Conservation (phyloP, 306 rosid genomes). For the Vigna reflexopilosa region DNA sequence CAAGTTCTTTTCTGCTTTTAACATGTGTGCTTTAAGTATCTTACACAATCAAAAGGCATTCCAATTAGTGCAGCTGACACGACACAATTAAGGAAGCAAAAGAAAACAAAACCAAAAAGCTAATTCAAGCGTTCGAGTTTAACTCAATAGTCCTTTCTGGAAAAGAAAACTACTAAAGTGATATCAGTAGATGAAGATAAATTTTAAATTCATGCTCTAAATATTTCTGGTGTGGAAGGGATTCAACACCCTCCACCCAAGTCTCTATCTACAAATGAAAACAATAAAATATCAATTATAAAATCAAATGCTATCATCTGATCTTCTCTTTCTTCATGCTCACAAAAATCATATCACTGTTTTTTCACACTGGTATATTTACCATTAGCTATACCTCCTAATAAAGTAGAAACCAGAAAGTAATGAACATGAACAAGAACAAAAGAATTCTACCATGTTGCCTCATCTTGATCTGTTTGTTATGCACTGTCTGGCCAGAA, state of each 20-base stretch:
- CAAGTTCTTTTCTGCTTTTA: constrained; percentile 32
- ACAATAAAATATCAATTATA: not conserved
- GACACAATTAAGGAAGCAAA: not conserved
- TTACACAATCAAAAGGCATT: constrained; percentile 31
- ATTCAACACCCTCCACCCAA: constrained; percentile 17
- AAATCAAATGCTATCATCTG: constrained; percentile 24
- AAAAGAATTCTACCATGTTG: constrained; percentile 5
- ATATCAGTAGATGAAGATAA: constrained; percentile 16
- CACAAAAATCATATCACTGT: constrained; percentile 19
- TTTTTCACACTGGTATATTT: constrained; percentile 37
- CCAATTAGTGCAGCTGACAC: constrained; percentile 33
- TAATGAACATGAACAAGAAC: constrained; percentile 19
- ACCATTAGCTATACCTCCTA: constrained; percentile 31
- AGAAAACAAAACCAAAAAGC: constrained; percentile 15
- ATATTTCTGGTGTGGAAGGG: constrained; percentile 2
- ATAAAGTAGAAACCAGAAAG: constrained; percentile 24
- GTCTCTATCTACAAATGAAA: constrained; percentile 26
- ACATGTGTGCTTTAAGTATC: constrained; percentile 32
- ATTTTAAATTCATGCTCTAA: not conserved
- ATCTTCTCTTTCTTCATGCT: constrained; percentile 4
- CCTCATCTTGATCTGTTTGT: constrained; percentile 60
- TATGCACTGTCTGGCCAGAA: constrained; percentile 72
- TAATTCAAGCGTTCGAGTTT: not conserved
- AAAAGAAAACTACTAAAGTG: not conserved
- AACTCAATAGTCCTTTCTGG: not conserved